These are phyloP conservation scores for Striga asiatica DNA, from an alignment of 257 asterid genomes.

Conservation along the genomic window DNA sequence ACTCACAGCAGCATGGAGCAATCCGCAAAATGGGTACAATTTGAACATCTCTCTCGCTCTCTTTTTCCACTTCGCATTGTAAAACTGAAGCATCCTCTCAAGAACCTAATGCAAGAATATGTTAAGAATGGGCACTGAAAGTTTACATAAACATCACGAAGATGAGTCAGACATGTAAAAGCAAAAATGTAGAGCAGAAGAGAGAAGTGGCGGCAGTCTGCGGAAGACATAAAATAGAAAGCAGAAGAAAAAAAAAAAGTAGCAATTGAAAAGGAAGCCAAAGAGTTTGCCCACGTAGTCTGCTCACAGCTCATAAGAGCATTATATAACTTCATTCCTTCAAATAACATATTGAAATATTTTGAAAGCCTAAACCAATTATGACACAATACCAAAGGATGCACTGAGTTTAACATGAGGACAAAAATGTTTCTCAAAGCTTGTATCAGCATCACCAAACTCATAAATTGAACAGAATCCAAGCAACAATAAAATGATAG, in stretches of 20 bases:
- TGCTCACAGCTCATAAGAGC: conserved; percentile 4
- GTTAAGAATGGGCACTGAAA: conserved; percentile 9
- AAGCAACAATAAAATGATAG: neutral
- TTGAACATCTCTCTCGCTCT: conserved; percentile 39
- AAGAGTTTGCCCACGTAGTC: neutral
- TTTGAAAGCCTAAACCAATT: neutral
- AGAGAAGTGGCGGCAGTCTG: too few species aligned
- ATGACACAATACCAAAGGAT: neutral
- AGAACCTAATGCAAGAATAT: conserved; percentile 47
- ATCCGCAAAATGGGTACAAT: conserved; percentile 57
- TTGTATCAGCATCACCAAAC: neutral
- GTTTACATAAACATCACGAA: neutral
- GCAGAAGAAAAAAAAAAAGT: neutral
- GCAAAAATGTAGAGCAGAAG: neutral
- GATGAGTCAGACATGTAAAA: neutral
- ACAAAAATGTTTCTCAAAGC: neutral
- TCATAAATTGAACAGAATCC: neutral
- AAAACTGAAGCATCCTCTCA: conserved; percentile 58
- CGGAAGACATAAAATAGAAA: too few species aligned
- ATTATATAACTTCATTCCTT: neutral
- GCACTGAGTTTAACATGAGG: neutral
- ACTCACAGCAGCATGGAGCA: conserved; percentile 89
- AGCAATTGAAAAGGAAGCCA: neutral
- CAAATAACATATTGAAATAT: neutral
- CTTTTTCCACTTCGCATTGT: conserved; percentile 32